Base-by-base conservation (phyloP, 768 basidiomycete genomes). In the Naganishia onofrii region DNA sequence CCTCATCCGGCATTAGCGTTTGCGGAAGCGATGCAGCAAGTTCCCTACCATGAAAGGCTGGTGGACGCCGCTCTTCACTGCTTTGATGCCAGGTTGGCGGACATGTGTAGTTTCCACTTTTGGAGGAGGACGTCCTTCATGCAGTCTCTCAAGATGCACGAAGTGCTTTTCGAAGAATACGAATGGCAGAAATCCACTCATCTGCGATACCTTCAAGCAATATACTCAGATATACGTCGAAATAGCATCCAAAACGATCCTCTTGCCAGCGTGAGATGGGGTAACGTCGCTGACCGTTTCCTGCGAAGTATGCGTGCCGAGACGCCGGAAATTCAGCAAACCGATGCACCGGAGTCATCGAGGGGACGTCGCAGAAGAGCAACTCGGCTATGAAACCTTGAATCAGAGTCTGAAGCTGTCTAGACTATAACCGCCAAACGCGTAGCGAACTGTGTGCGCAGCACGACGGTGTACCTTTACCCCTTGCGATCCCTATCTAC, bases 91-190 rank as follows among this genome's bases (percentile, higher is more conserved):
- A 26, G 23, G 48, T 13, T 51, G n/a, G 48, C 48, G n/a, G 48
- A 51, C 21, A 51, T n/a, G 48, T 51, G 48, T 51, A n/a, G 48
- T n/a, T 51, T 51, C 21, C 48, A 51, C n/a, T 51, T 51, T 51
- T 51, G 48, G 48, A 51, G 48, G 23, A 51, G 48, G 21, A 51
- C 23, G 3, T 51, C 4, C 21, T 21, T 8, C 23, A 51, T 3
- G 3, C 48, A 51, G 48, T 21, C 48, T 3, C 23, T 26, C n/a
- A 51, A 51, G 23, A 51, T 51, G 3, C 19, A 51, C n/a, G 48
- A 51, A n/a, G 48, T 51, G 6, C 23, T n/a, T 51, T 51, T 51
- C 12, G 23, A 51, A 21, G 48, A 51, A 26, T 51, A n/a, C 48
- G n/a, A 51, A 51, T 51, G 48, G 48, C 48, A 51, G 23, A 17